Percentiles rank a stretch among this genome's conserved stretches.
Conservation (phyloP, 805 yeast species). For the Wickerhamomyces silvicola region DNA sequence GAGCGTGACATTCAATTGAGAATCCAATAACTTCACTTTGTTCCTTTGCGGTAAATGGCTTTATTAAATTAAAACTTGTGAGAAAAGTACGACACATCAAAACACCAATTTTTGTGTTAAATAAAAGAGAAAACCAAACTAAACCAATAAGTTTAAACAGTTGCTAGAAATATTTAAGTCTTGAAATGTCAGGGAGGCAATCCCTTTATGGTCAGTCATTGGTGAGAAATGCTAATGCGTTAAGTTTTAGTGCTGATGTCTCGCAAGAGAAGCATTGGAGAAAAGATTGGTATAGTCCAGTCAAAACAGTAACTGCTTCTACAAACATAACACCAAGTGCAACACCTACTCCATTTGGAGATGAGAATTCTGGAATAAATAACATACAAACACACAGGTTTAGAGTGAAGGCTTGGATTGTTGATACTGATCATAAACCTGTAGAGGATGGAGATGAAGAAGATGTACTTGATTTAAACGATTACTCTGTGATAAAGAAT, state of each 20-base stretch:
- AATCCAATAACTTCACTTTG: not conserved
- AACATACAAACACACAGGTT: conserved; percentile 19
- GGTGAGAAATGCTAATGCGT: conserved; percentile 20
- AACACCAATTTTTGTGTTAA: no score
- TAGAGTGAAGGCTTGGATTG: conserved; percentile 28
- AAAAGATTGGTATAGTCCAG: conserved; percentile 22
- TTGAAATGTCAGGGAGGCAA: conserved; percentile 20
- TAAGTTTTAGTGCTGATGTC: conserved; percentile 9
- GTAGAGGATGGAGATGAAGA: conserved; percentile 30
- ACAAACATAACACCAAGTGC: conserved; percentile 17
- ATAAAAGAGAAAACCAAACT: no score
- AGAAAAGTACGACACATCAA: no score
- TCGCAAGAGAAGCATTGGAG: conserved; percentile 22
- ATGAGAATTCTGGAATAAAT: conserved; percentile 10
- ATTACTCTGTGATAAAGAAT: conserved; percentile 25
- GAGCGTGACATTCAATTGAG: not conserved
- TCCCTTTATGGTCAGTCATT: conserved; percentile 22
- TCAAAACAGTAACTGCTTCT: conserved; percentile 6
- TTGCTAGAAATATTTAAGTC: no score
- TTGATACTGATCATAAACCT: conserved; percentile 14
- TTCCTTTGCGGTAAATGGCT: no score
- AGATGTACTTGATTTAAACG: conserved; percentile 40
- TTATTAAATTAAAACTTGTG: no score
- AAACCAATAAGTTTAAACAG: not conserved
- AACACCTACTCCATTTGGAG: conserved; percentile 23